phyloP scores from a whole-genome alignment of 768 basidiomycete species.

The Ramaria rubella region DNA sequence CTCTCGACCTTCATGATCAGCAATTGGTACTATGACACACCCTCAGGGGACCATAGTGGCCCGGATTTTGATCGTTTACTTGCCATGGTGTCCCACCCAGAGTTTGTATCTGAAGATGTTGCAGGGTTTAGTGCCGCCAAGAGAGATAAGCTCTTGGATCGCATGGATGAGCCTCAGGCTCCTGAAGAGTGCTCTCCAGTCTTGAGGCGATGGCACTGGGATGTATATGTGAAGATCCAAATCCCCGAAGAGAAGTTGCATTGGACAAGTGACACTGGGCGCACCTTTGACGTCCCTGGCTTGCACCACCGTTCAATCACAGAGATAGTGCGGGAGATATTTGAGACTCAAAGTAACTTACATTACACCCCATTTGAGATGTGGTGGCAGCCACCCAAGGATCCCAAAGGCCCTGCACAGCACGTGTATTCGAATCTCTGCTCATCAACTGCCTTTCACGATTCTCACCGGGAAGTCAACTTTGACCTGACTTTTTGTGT shows the following conservation, averaged over 20 bases:
- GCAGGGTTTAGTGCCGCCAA: neutral
- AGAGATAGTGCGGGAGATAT: slow-evolving; percentile 21
- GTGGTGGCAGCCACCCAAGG: slow-evolving; percentile 12
- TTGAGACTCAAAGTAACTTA: slow-evolving; percentile 16
- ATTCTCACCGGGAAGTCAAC: slow-evolving; percentile 22
- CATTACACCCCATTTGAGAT: slow-evolving; percentile 28
- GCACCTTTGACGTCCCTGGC: slow-evolving; percentile 21
- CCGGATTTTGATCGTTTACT: neutral
- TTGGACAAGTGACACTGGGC: neutral
- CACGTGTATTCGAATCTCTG: slow-evolving; percentile 20
- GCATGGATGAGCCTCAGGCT: neutral
- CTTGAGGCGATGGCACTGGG: neutral
- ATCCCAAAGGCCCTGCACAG: slow-evolving; percentile 9
- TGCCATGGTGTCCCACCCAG: neutral
- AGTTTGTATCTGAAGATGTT: neutral
- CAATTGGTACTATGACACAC: neutral
- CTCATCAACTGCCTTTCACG: slow-evolving; percentile 17
- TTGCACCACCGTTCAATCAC: slow-evolving; percentile 21
- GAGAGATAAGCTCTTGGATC: neutral
- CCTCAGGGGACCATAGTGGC: neutral
- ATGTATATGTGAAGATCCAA: slow-evolving; percentile 16
- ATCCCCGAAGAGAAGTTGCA: slow-evolving; percentile 21
- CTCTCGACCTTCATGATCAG: neutral
- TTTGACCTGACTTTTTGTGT: too few species aligned
- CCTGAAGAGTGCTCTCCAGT: neutral